These are phyloP conservation scores for Besnoitia besnoiti DNA, from an alignment of 169 alveolate species.

Conservation along the genomic window DNA sequence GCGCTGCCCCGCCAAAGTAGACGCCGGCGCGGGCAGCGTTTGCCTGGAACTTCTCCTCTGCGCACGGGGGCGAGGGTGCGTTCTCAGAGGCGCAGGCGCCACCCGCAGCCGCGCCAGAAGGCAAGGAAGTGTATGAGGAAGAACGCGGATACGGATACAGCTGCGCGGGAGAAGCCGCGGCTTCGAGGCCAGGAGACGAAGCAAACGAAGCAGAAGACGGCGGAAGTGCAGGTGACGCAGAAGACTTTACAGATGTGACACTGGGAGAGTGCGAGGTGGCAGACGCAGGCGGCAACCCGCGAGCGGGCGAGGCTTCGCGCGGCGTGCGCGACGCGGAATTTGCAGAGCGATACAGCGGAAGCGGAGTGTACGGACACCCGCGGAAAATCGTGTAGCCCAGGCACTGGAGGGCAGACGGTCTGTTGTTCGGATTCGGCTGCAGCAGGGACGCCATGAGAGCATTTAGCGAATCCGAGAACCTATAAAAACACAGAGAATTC, in stretches of 20 bases:
- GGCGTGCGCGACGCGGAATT: not conserved
- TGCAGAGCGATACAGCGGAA: not conserved
- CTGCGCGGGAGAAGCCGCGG: not conserved
- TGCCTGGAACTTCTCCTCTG: not conserved
- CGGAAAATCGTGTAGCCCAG: slow-evolving; percentile 54
- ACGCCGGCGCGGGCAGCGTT: too few species aligned
- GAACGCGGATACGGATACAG: not conserved
- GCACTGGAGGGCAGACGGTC: slow-evolving; percentile 64
- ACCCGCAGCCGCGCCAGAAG: not conserved
- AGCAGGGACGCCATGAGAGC: slow-evolving; percentile 46
- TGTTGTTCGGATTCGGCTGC: slow-evolving; percentile 17
- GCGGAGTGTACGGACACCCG: slow-evolving; percentile 26
- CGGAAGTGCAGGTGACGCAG: not conserved
- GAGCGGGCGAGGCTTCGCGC: not conserved
- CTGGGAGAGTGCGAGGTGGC: not conserved
- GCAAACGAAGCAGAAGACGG: not conserved
- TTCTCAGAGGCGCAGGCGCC: not conserved
- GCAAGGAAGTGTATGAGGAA: not conserved
- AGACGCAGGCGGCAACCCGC: not conserved
- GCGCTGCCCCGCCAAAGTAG: not conserved
- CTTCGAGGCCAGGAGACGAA: not conserved
- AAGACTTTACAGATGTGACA: not conserved
- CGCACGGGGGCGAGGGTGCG: not conserved
- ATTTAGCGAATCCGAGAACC: slow-evolving; percentile 52
- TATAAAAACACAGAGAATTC: not conserved